phyloP scores from a whole-genome alignment of 345 rosid genomes.

The Mallotus nudiflorus region DNA sequence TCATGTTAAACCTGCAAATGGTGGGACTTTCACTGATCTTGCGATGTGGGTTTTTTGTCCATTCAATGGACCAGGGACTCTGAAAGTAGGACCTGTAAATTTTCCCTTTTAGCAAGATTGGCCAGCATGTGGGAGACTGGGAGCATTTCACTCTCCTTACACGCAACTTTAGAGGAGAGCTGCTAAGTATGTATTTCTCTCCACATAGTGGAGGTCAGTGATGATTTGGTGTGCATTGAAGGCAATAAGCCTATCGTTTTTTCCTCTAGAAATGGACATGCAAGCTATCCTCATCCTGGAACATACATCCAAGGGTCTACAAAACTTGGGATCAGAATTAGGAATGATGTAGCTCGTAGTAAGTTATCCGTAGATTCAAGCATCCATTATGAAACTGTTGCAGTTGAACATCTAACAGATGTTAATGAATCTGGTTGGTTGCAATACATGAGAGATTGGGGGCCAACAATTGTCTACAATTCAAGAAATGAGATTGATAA shows the following conservation, averaged over 20 bases:
- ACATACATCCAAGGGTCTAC: slow-evolving; percentile 67
- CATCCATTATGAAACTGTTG: slow-evolving; percentile 54
- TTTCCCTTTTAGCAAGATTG: slow-evolving; percentile 54
- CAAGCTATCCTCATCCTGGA: slow-evolving; percentile 70
- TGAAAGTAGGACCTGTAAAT: slow-evolving; percentile 55
- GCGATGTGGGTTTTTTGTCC: slow-evolving; percentile 92
- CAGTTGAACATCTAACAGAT: slow-evolving; percentile 69
- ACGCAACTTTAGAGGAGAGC: slow-evolving; percentile 77
- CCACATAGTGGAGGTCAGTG: slow-evolving; percentile 91
- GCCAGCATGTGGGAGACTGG: slow-evolving; percentile 94
- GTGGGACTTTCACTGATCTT: slow-evolving; percentile 80
- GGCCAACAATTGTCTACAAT: slow-evolving; percentile 63
- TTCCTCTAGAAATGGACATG: slow-evolving; percentile 77
- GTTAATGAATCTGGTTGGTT: slow-evolving; percentile 70
- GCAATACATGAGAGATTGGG: slow-evolving; percentile 89
- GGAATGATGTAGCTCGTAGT: slow-evolving; percentile 67
- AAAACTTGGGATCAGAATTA: slow-evolving; percentile 62
- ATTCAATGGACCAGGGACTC: slow-evolving; percentile 83
- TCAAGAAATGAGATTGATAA: slow-evolving; percentile 59
- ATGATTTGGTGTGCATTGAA: slow-evolving; percentile 59
- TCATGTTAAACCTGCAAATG: slow-evolving; percentile 82
- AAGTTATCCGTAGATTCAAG: slow-evolving; percentile 57
- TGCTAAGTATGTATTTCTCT: slow-evolving; percentile 76
- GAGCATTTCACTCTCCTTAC: slow-evolving; percentile 88
- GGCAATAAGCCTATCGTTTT: slow-evolving; percentile 66